A percentile compares a stretch with the other conserved stretches of the same genome.
phyloP scores from a whole-genome alignment of 1,284 basidiomycete genomes.

The Boletus mariae region DNA sequence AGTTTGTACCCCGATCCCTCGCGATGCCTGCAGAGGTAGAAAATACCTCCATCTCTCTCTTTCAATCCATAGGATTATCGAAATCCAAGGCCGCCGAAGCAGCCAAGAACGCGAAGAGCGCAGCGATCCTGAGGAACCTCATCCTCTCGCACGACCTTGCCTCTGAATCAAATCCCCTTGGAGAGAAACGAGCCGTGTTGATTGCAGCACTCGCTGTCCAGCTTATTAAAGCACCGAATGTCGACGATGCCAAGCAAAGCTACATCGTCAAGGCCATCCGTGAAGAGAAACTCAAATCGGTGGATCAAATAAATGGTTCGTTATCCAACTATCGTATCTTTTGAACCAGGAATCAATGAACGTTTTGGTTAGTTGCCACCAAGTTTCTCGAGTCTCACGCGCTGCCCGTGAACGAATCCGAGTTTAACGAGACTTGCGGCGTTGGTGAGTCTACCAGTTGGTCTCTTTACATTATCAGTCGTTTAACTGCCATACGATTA shows the following conservation, averaged over 20 bases:
- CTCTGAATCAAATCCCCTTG: slow-evolving; percentile 41
- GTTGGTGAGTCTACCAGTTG: slow-evolving; percentile 62
- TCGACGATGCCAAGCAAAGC: slow-evolving; percentile 52
- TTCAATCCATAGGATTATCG: slow-evolving; percentile 78
- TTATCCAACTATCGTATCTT: slow-evolving; percentile 8
- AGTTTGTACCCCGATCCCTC: not conserved
- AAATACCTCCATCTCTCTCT: slow-evolving; percentile 48
- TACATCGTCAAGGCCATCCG: slow-evolving; percentile 72
- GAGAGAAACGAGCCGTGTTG: slow-evolving; percentile 80
- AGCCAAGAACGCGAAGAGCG: slow-evolving; percentile 75
- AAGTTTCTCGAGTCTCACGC: slow-evolving; percentile 71
- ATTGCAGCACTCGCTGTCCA: slow-evolving; percentile 68
- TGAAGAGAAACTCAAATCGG: slow-evolving; percentile 70
- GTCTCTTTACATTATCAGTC: not conserved
- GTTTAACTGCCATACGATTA: slow-evolving; percentile 31
- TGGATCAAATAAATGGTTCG: slow-evolving; percentile 87
- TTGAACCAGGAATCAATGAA: not conserved
- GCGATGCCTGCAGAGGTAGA: slow-evolving; percentile 16
- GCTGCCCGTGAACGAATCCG: slow-evolving; percentile 61
- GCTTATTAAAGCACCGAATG: slow-evolving; percentile 50
- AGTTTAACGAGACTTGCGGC: slow-evolving; percentile 83
- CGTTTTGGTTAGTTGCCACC: slow-evolving; percentile 56
- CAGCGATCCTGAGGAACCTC: slow-evolving; percentile 66
- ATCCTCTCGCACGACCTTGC: slow-evolving; percentile 60
- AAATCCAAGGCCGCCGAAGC: slow-evolving; percentile 82